A percentile compares a stretch with the other conserved stretches of the same genome.
Conservation (phyloP, 106 monocot species). For the Phalaenopsis aphrodite region DNA sequence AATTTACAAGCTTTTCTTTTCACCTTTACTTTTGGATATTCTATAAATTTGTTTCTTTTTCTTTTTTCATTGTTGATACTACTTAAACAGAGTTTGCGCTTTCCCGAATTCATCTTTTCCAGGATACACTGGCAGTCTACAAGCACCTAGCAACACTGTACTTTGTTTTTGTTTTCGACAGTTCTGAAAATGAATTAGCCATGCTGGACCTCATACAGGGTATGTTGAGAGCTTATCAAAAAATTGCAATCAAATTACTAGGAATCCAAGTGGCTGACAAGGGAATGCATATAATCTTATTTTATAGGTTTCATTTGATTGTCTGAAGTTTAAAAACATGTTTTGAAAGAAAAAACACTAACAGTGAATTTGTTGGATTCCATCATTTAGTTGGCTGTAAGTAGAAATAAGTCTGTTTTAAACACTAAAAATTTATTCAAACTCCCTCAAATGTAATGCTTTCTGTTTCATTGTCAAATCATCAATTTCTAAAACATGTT, state of each 20-base stretch:
- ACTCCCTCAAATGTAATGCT: background rate
- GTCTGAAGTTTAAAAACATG: background rate
- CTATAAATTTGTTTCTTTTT: background rate
- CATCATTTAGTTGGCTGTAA: background rate
- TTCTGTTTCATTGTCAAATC: background rate
- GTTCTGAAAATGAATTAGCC: conserved; percentile 90
- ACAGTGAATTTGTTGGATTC: background rate
- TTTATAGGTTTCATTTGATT: background rate
- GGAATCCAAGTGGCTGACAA: background rate
- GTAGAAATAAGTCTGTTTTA: background rate
- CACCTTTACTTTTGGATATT: background rate
- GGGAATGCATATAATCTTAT: background rate
- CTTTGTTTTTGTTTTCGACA: conserved; percentile 86
- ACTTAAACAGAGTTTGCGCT: background rate
- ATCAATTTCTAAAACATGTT: background rate
- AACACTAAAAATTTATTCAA: background rate
- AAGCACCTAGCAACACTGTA: conserved; percentile 91
- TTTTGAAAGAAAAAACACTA: background rate
- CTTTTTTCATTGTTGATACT: background rate
- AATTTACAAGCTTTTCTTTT: background rate
- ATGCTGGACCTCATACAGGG: conserved; percentile 98
- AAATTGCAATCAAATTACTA: background rate
- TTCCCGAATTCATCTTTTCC: conserved; percentile 10
- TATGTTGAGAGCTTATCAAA: conserved; percentile 13
- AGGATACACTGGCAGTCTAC: conserved; percentile 80